Conservation (phyloP, 2,329 filamentous ascomycete genomes). For the Lachnellula suecica region DNA sequence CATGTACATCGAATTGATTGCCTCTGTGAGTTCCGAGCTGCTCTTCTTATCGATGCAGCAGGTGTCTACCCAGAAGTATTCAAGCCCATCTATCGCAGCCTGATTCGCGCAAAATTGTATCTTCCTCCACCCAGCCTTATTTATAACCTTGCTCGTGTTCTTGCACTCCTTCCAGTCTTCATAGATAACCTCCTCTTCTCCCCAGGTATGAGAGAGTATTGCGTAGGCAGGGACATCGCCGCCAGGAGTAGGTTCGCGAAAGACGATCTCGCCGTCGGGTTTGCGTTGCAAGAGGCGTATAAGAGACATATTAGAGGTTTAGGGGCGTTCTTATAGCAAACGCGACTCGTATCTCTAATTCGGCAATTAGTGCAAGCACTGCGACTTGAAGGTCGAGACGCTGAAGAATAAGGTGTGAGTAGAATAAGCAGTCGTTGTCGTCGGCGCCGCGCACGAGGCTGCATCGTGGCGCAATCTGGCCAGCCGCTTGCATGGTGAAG, state of each 20-base stretch:
- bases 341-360: conserved; percentile 15
- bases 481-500: background rate
- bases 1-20: conserved; percentile 22
- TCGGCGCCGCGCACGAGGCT: conserved; percentile 20
- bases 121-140: conserved; percentile 16
- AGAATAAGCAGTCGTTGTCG: conserved; percentile 17
- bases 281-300: conserved; percentile 26
- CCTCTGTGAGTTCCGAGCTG: conserved; percentile 10
- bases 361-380: conserved; percentile 15
- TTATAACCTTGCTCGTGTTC: conserved; percentile 13
- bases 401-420: conserved; percentile 17
- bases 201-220: conserved; percentile 24
- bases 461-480: conserved; percentile 15
- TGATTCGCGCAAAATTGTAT: conserved; percentile 6
- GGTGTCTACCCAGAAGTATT: conserved; percentile 20
- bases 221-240: conserved; percentile 19
- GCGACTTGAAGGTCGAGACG: conserved; percentile 18
- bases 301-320: conserved; percentile 19
- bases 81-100: background rate
- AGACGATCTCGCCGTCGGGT: conserved; percentile 24
- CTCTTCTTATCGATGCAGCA: conserved; percentile 23
- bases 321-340: conserved; percentile 17
- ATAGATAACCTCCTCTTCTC: conserved; percentile 18
- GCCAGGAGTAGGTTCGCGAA: conserved; percentile 19
- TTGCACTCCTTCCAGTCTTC: conserved; percentile 10